These are phyloP conservation scores for Pichia kudriavzevii DNA, from an alignment of 1,139 yeast species.

Conservation along the genomic window DNA sequence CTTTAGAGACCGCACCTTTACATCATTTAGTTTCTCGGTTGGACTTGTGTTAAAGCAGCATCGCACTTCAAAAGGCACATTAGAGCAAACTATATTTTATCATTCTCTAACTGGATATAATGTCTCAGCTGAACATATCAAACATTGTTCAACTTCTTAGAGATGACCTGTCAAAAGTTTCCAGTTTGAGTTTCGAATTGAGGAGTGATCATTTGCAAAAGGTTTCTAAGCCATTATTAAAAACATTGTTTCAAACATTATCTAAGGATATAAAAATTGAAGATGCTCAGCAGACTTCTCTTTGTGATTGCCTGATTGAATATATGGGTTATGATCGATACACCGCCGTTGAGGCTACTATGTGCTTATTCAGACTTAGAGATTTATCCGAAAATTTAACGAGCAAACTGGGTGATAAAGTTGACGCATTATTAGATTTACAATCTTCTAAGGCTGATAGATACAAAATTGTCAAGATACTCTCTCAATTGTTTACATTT, in stretches of 20 bases:
- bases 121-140: neutral
- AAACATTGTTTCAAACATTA: slow-evolving; percentile 1
- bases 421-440: slow-evolving; percentile 18
- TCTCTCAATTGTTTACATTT: slow-evolving; percentile 21
- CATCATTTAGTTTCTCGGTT: too few species aligned
- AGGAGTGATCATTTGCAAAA: slow-evolving; percentile 3
- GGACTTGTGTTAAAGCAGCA: too few species aligned
- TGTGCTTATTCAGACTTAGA: slow-evolving; percentile 6
- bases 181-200: slow-evolving; percentile 1
- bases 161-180: slow-evolving; percentile 1
- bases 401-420: slow-evolving; percentile 6
- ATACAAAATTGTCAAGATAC: slow-evolving; percentile 14
- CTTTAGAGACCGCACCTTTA: too few species aligned
- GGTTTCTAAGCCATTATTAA: slow-evolving; percentile 7
- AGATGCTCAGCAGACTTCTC: neutral
- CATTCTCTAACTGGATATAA: too few species aligned
- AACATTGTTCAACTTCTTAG: slow-evolving; percentile 1
- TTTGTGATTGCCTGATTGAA: slow-evolving; percentile 5
- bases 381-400: neutral
- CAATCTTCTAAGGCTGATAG: slow-evolving; percentile 13
- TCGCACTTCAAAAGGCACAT: too few species aligned
- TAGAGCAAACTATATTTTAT: too few species aligned
- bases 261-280: neutral
- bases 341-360: slow-evolving; percentile 6
- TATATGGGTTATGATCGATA: slow-evolving; percentile 7